Evolutionary conservation across 768 basidiomycete genomes (phyloP).

Genomic region (Lyophyllum semitale): DNA sequence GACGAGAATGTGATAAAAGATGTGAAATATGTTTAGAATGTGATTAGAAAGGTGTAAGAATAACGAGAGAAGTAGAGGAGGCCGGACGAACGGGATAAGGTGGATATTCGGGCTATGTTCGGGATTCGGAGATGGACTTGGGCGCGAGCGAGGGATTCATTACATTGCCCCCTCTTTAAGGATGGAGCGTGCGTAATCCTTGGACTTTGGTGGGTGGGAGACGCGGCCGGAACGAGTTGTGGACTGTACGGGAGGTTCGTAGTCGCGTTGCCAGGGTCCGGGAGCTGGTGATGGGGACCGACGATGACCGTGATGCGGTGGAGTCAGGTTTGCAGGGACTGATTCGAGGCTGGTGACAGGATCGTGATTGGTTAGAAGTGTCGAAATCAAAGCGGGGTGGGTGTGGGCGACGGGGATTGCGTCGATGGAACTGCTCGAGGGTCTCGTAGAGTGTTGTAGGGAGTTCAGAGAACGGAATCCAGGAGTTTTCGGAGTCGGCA

Average conservation of each 20-base stretch:
- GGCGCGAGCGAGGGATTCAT: too few relatives aligned
- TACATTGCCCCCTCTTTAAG: constrained; percentile 12
- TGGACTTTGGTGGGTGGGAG: constrained; percentile 12
- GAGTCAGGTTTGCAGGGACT: not conserved
- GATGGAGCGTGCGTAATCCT: constrained; percentile 7
- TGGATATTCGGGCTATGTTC: too few relatives aligned
- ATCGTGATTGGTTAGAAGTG: not conserved
- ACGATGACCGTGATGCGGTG: not conserved
- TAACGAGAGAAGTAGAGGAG: too few relatives aligned
- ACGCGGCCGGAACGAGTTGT: constrained; percentile 22
- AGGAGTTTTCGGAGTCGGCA: constrained; percentile 14
- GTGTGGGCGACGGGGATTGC: not conserved
- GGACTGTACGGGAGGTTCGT: constrained; percentile 20
- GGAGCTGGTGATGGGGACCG: constrained; percentile 11
- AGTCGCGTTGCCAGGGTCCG: constrained; percentile 11
- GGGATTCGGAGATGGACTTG: not conserved
- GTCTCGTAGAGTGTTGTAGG: constrained; percentile 5
- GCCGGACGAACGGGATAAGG: too few relatives aligned
- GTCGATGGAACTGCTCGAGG: constrained; percentile 1
- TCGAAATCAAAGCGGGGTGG: constrained; percentile 6
- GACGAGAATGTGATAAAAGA: too few relatives aligned
- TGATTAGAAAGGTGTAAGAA: too few relatives aligned
- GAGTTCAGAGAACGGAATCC: constrained; percentile 10
- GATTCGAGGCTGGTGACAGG: not conserved
- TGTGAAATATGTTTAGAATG: too few relatives aligned